Percentiles rank a stretch among this genome's conserved stretches.
These are phyloP conservation scores for Graphilbum ipis-grandicollis DNA, from an alignment of 2,329 filamentous ascomycete genomes.

Conservation along the genomic window DNA sequence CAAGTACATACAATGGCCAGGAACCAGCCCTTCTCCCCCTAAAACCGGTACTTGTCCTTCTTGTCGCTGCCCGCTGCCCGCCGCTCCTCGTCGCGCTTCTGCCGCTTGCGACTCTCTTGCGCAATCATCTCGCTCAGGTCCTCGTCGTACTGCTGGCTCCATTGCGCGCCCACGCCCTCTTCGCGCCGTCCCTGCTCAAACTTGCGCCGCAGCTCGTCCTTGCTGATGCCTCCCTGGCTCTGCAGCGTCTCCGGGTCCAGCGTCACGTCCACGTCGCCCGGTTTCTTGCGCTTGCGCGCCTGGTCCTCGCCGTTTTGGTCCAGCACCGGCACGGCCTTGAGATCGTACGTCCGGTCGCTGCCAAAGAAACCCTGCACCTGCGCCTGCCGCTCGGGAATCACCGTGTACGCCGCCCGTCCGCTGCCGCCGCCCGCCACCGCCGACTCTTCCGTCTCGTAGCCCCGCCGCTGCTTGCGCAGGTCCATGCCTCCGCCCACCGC, in stretches of 20 bases:
- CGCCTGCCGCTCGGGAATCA: conserved; percentile 77
- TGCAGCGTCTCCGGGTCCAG: conserved; percentile 72
- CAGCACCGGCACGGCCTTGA: conserved; percentile 46
- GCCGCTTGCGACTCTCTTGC: conserved; percentile 74
- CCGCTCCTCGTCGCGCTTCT: conserved; percentile 74
- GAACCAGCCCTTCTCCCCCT: conserved; percentile 3
- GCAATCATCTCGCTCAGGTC: conserved; percentile 94
- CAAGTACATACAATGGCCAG: neutral
- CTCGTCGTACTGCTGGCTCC: conserved; percentile 48
- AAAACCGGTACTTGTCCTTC: conserved; percentile 35
- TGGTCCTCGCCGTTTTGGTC: conserved; percentile 53
- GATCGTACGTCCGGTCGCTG: conserved; percentile 82
- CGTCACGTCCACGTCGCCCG: conserved; percentile 83
- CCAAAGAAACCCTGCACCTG: conserved; percentile 89
- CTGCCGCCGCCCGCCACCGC: conserved; percentile 24
- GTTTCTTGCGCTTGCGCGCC: conserved; percentile 77
- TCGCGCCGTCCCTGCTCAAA: conserved; percentile 59
- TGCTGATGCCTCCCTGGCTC: conserved; percentile 59
- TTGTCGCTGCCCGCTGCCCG: conserved; percentile 29
- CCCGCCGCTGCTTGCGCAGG: conserved; percentile 69
- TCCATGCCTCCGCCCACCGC: conserved; percentile 69
- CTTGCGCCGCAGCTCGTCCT: conserved; percentile 62
- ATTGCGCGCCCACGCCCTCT: conserved; percentile 50
- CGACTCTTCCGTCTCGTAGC: conserved; percentile 73
- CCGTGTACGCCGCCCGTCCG: conserved; percentile 69